Conservation (phyloP, 2,329 filamentous ascomycete species). For the Sporothrix sp. region DNA sequence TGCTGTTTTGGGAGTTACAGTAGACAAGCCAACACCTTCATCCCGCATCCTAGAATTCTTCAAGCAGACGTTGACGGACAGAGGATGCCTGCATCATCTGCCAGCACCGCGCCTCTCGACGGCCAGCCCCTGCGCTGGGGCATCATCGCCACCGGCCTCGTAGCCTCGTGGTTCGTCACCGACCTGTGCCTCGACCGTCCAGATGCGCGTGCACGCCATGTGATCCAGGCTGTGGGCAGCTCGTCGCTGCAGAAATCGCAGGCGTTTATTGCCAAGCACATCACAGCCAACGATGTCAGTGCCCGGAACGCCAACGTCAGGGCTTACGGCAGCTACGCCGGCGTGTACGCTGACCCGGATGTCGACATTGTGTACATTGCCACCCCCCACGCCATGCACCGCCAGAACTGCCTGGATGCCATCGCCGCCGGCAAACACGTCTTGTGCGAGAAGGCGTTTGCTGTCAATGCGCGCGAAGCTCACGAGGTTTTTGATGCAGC, state of each 20-base stretch:
- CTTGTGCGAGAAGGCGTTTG: constrained; percentile 37
- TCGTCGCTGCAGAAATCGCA: constrained; percentile 27
- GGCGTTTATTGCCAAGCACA: constrained; percentile 28
- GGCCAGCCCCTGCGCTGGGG: constrained; percentile 25
- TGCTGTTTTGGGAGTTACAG: not conserved
- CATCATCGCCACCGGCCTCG: constrained; percentile 32
- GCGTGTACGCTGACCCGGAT: constrained; percentile 30
- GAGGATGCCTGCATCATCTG: not conserved
- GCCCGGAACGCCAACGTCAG: not conserved
- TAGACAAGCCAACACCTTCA: not conserved
- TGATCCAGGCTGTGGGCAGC: constrained; percentile 30
- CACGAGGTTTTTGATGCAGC: constrained; percentile 32
- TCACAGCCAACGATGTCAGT: constrained; percentile 9
- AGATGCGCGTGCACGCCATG: constrained; percentile 27
- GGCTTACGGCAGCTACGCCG: constrained; percentile 29
- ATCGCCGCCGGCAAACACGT: constrained; percentile 34
- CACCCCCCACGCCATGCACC: constrained; percentile 36
- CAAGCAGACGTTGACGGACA: too few relatives aligned
- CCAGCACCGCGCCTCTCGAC: not conserved
- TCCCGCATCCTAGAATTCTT: not conserved
- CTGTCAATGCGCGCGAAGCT: constrained; percentile 31
- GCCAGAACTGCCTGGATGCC: constrained; percentile 33
- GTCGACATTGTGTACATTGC: constrained; percentile 39
- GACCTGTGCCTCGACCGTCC: constrained; percentile 28
- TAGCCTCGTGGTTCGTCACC: constrained; percentile 34